Base-by-base conservation (phyloP, 345 rosid genomes). In the Populus deltoides region DNA sequence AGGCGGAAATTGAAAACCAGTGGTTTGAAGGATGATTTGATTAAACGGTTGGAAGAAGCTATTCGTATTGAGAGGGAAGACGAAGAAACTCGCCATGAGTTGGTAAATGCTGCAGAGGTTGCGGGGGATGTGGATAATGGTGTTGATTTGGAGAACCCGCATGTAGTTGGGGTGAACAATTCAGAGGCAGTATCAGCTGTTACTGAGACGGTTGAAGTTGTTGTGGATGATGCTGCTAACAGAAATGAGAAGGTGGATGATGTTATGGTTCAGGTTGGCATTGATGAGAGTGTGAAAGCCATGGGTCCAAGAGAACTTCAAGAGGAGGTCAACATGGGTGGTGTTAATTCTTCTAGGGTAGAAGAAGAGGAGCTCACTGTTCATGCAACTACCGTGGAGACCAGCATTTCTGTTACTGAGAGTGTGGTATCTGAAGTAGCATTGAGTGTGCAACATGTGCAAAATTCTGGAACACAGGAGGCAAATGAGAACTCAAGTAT, bases 11-110 rank as follows among this genome's bases (percentile, higher is more conserved):
- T 94, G 82, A 79, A 86, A 36, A 87, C 87, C 24, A 87, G 81
- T 76, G 98, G 99, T 72, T 86, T 94, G 88, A 97, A 97, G 87
- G 94, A 90, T 59, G 98, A 97, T 61, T 78, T 96, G 90, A 85
- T 96, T 68, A 94, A 66, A 85, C 94, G 97, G 31, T 80, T 97
- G 82, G 92, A 89, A 83, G 95, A 92, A 72, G 94, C 95, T 1
- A 62, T 94, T 81, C 89, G 89, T 33, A 12, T 66, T 74, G 97
- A 96, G 81, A 84, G 80, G 88, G 93, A 93, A 89, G 74, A 74
- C 3, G 20, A n/a, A 6, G 53, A 15, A 15, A 57, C 92, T 79
- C 89, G 88, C 49, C 18, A 41, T 69, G 97, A 94, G 79, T 77
- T 80, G 88, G 92, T 89, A 88, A 86, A 68, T 62, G 77, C 77